Conservation (phyloP, 2,329 filamentous ascomycete genomes). For the Sclerotinia spermophila region DNA sequence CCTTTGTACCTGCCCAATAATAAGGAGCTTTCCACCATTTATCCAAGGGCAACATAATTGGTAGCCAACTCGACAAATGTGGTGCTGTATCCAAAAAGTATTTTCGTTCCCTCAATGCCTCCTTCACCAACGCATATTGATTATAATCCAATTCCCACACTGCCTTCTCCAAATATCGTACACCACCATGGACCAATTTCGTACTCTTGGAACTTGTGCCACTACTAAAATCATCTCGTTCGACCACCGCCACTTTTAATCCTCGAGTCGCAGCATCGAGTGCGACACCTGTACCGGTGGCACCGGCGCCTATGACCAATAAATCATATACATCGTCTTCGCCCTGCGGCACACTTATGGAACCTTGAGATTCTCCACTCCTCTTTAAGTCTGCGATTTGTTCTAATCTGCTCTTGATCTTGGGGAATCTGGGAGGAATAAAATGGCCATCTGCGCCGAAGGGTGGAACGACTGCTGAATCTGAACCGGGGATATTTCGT, state of each 20-base stretch:
- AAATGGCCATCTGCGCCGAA: slow-evolving; percentile 67
- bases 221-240: slow-evolving; percentile 69
- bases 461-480: slow-evolving; percentile 65
- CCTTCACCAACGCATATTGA: slow-evolving; percentile 67
- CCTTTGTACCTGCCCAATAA: slow-evolving; percentile 74
- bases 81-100: slow-evolving; percentile 73
- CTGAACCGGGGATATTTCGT: slow-evolving; percentile 66
- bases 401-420: slow-evolving; percentile 47
- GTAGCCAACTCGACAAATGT: slow-evolving; percentile 69
- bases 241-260: slow-evolving; percentile 67
- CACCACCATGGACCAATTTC: slow-evolving; percentile 73
- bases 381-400: slow-evolving; percentile 50
- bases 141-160: slow-evolving; percentile 72
- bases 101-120: slow-evolving; percentile 70
- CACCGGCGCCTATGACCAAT: slow-evolving; percentile 66
- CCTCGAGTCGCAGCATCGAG: slow-evolving; percentile 69
- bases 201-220: slow-evolving; percentile 74
- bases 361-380: slow-evolving; percentile 46
- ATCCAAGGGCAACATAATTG: slow-evolving; percentile 72
- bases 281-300: slow-evolving; percentile 67
- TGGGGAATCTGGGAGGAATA: slow-evolving; percentile 49
- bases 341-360: slow-evolving; percentile 36
- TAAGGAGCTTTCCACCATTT: slow-evolving; percentile 77
- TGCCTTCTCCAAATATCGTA: slow-evolving; percentile 71
- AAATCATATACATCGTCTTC: slow-evolving; percentile 59